Percentiles rank a stretch among this genome's conserved stretches.
Evolutionary conservation across 1,284 basidiomycete genomes (phyloP).

Genomic region (Microbotryomycetes sp.): DNA sequence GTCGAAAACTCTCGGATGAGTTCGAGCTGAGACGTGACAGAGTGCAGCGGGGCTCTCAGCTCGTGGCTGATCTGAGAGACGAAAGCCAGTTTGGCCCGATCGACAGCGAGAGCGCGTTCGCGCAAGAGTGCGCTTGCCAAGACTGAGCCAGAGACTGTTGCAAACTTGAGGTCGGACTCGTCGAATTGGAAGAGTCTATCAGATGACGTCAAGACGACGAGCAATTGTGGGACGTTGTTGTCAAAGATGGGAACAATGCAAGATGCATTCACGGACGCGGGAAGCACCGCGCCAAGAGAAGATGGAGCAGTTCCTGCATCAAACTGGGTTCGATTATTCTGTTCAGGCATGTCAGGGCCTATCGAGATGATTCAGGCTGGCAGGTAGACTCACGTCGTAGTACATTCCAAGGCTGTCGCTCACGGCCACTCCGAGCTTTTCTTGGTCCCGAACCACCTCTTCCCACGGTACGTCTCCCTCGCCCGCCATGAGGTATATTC

Average conservation of each 20-base stretch:
- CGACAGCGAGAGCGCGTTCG: conserved; percentile 32
- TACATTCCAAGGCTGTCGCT: not conserved
- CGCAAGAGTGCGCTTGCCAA: conserved; percentile 30
- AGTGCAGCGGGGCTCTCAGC: conserved; percentile 38
- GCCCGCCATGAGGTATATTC: conserved; percentile 1
- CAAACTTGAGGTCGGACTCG: conserved; percentile 22
- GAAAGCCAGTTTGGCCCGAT: conserved; percentile 38
- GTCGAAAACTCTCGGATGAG: conserved; percentile 30
- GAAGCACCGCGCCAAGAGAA: conserved; percentile 1
- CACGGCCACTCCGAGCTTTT: not conserved
- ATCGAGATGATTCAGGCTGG: not conserved
- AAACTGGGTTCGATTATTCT: conserved; percentile 6
- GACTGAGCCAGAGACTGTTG: conserved; percentile 32
- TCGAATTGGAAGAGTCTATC: conserved; percentile 10
- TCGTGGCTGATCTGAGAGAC: conserved; percentile 39
- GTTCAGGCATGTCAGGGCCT: not conserved
- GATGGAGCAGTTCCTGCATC: not conserved
- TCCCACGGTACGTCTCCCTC: conserved; percentile 10
- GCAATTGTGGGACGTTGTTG: conserved; percentile 28
- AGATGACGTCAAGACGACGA: conserved; percentile 29
- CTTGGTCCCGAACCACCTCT: not conserved
- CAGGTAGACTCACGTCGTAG: not conserved
- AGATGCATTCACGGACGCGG: not conserved
- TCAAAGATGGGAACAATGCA: conserved; percentile 32
- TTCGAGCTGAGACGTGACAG: conserved; percentile 34